Base-by-base conservation (phyloP, 78 protist species). In the Dictyostelium firmibasis region DNA sequence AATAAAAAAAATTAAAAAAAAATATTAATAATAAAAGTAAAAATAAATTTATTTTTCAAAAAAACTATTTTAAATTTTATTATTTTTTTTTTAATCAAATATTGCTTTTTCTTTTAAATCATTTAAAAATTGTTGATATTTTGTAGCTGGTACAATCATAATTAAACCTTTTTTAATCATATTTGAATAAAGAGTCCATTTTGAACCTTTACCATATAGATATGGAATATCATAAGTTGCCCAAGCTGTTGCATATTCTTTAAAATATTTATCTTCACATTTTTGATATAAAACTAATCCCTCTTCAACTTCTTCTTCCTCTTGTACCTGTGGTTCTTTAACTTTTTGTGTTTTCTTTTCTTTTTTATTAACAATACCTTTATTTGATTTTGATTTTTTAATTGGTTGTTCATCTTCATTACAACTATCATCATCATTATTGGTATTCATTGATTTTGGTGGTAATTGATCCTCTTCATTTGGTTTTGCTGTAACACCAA, bases 161-260 rank as follows among this genome's bases (percentile, higher is more conserved):
- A 88, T 64, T 41, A 88, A 67, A 88, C 93, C 93, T 79, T 88
- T 88, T 36, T 60, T 35, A 79, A 62, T 33, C 29, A 88, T 11
- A 23, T 79, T 18, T 29, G 86, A 33, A 10, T n/a, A 64, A 29
- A 88, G 47, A n/a, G 93, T 88, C 93, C 93, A 88, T 78, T 50
- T 77, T 5, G 86, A 16, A 88, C 86, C 86, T 14, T 57, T 33
- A 18, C 86, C 93, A 79, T 88, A 88, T n/a, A 57, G 78, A 23
- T 88, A 88, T 25, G 93, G 93, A 43, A 88, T 88, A 44, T 88
- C 47, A 53, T 79, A 88, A 27, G 67, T 79, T 35, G 64, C 3
- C 93, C 93, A 88, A 41, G 86, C 86, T 3, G 72, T 14, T 11
- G 93, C 76, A 41, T 64, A 44, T 62, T 88, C 25, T 79, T 23